Conservation (phyloP, 2,329 filamentous ascomycete genomes). For the Alternaria sp. region DNA sequence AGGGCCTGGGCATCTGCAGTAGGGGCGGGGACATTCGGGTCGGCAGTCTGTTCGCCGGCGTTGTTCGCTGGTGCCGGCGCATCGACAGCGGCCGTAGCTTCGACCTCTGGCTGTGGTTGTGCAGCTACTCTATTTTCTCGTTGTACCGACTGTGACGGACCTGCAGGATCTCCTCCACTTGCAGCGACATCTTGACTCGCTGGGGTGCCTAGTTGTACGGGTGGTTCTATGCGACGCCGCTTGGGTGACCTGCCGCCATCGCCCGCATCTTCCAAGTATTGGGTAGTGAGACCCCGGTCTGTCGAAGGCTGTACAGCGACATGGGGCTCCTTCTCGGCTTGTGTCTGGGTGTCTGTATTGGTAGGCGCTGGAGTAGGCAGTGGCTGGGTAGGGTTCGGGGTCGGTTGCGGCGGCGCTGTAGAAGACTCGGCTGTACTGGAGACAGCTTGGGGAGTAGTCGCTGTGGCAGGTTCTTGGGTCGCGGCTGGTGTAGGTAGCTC, state of each 20-base stretch:
- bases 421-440: background rate
- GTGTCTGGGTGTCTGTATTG: background rate
- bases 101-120: background rate
- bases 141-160: background rate
- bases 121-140: background rate
- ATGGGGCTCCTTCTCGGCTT: background rate
- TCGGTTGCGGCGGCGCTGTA: background rate
- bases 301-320: background rate
- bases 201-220: background rate
- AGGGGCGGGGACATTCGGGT: background rate
- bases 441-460: conserved; percentile 11
- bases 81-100: background rate
- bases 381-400: background rate
- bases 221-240: conserved; percentile 24
- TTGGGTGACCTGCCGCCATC: conserved; percentile 28
- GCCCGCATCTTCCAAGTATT: conserved; percentile 14
- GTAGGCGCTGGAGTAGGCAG: conserved; percentile 1
- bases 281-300: background rate
- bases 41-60: background rate
- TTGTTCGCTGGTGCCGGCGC: background rate
- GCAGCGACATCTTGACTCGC: background rate
- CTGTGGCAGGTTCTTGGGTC: conserved; percentile 26
- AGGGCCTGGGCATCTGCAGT: conserved; percentile 3
- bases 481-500: conserved; percentile 34
- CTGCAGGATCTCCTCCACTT: background rate